These are phyloP conservation scores for Vitrella brassicaformis DNA, from an alignment of 73 alveolate species.

Conservation along the genomic window DNA sequence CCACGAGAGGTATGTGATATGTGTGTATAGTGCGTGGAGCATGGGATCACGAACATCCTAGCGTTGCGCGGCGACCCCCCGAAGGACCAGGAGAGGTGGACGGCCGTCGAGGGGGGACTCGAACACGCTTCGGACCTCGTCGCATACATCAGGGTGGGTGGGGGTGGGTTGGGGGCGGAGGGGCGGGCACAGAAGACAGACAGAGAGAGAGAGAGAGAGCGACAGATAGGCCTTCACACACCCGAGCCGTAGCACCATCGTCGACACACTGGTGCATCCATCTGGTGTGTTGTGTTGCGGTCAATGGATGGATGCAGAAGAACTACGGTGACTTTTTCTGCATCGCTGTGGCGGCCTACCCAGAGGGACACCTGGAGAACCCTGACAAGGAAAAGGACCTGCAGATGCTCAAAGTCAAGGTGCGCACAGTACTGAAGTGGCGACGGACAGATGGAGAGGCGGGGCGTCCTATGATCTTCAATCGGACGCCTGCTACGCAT, in stretches of 20 bases:
- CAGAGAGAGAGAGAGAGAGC: no score
- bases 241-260: no score
- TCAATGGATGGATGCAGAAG: not conserved
- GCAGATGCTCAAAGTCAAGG: slow-evolving; percentile 8
- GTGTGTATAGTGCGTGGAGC: slow-evolving; percentile 43
- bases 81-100: slow-evolving; percentile 52
- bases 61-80: slow-evolving; percentile 83
- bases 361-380: slow-evolving; percentile 68
- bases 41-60: slow-evolving; percentile 56
- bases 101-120: slow-evolving; percentile 55
- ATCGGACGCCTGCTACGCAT: no score
- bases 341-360: slow-evolving; percentile 73
- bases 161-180: no score
- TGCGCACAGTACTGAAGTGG: not conserved
- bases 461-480: no score
- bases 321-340: slow-evolving; percentile 61
- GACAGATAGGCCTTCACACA: no score
- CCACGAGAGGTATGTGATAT: no score
- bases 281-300: no score
- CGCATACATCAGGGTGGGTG: slow-evolving; percentile 30
- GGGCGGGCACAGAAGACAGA: no score
- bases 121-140: slow-evolving; percentile 48
- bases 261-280: no score
- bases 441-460: not conserved
- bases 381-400: slow-evolving; percentile 35